A percentile compares a stretch with the other conserved stretches of the same genome.
Evolutionary conservation across 2,329 filamentous ascomycete species (phyloP).

Genomic region (Fusarium torulosum): DNA sequence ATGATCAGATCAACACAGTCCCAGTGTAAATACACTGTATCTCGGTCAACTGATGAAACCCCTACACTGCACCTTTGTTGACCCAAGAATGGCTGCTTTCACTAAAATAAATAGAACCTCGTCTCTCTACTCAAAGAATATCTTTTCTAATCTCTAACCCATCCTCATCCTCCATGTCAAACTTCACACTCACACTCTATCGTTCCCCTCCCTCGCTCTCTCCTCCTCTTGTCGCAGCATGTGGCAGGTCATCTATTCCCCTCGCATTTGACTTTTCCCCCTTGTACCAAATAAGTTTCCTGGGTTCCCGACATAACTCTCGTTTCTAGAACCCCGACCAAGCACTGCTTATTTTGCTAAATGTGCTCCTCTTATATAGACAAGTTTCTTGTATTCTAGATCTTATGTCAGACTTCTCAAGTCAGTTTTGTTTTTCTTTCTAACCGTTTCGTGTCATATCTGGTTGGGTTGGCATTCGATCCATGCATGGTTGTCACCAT

Average conservation of each 20-base stretch:
- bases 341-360: neutral
- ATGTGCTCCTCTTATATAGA: neutral
- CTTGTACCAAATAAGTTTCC: neutral
- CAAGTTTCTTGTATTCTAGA: neutral
- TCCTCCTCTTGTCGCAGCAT: neutral
- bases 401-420: constrained; percentile 6
- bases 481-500: constrained; percentile 17
- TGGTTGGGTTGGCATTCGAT: neutral
- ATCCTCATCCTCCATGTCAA: neutral
- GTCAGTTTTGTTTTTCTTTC: neutral
- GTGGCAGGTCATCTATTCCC: constrained; percentile 7
- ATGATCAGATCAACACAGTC: too few species aligned
- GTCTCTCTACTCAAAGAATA: too few species aligned
- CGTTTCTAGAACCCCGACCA: too few species aligned
- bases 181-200: neutral
- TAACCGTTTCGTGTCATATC: neutral
- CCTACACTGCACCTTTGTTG: constrained; percentile 18
- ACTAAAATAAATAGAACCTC: too few species aligned
- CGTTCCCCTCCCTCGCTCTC: too few species aligned
- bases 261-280: constrained; percentile 10
- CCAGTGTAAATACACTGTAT: too few species aligned
- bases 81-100: too few species aligned
- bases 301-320: too few species aligned
- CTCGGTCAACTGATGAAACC: too few species aligned
- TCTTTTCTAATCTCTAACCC: neutral